Percentiles rank a stretch among this genome's conserved stretches.
Evolutionary conservation across 768 basidiomycete species (phyloP).

Genomic region (Boletus tomentosulus): DNA sequence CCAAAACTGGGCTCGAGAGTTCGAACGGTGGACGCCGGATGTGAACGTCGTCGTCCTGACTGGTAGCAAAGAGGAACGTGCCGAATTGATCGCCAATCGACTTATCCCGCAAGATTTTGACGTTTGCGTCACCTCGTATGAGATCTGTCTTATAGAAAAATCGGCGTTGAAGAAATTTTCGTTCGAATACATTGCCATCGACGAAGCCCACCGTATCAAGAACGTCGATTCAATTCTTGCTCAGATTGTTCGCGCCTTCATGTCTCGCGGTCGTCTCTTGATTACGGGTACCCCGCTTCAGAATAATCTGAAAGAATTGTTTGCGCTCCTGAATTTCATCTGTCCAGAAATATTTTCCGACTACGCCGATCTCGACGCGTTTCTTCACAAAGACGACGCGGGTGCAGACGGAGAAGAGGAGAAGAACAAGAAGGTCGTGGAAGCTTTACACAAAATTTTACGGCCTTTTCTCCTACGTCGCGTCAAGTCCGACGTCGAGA

Average conservation of each 20-base stretch:
- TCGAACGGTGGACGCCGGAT: constrained; percentile 86
- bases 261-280: constrained; percentile 81
- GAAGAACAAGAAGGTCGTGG: constrained; percentile 89
- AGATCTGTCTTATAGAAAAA: constrained; percentile 95
- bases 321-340: constrained; percentile 89
- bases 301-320: constrained; percentile 95
- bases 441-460: constrained; percentile 95
- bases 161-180: constrained; percentile 89
- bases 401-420: constrained; percentile 68
- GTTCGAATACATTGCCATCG: constrained; percentile 97
- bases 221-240: constrained; percentile 95
- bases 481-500: constrained; percentile 97
- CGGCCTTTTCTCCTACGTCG: constrained; percentile 90
- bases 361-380: constrained; percentile 87
- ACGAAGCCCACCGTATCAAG: constrained; percentile 99
- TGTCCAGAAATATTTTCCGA: constrained; percentile 94
- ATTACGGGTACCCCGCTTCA: constrained; percentile 97
- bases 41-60: constrained; percentile 79
- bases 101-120: constrained; percentile 89
- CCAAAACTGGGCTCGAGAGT: constrained; percentile 96
- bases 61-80: constrained; percentile 87
- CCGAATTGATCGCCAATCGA: constrained; percentile 69
- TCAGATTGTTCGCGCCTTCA: constrained; percentile 90
- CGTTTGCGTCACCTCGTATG: constrained; percentile 94
- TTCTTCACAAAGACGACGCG: constrained; percentile 84